Conservation (phyloP, 768 basidiomycete genomes). For the Amanita pallidorosea region DNA sequence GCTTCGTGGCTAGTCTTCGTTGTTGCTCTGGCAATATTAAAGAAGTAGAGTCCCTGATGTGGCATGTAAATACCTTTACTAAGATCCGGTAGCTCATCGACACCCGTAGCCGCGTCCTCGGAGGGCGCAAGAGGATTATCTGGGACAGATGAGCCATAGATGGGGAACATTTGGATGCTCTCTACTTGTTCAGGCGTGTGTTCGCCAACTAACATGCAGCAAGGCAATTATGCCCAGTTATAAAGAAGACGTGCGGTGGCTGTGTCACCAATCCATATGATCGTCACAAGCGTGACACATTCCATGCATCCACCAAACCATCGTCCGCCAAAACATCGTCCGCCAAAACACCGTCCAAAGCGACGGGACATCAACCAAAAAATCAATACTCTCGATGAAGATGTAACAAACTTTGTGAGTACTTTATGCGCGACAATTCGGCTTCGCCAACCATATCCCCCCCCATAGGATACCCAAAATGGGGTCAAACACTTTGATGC, state of each 20-base stretch:
- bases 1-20: slow-evolving; percentile 22
- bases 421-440: background rate
- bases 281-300: background rate
- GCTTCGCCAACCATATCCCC: background rate
- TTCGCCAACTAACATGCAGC: background rate
- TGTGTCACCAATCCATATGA: background rate
- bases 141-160: slow-evolving; percentile 1
- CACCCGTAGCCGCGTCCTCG: background rate
- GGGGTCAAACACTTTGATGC: slow-evolving; percentile 49
- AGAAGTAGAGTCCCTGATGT: background rate
- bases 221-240: background rate
- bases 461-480: background rate
- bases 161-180: slow-evolving; percentile 1
- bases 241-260: background rate
- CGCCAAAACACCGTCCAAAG: slow-evolving; percentile 25
- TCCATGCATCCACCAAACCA: background rate
- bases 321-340: background rate
- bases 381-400: slow-evolving; percentile 37
- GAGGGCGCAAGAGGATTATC: background rate
- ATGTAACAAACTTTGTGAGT: slow-evolving; percentile 41
- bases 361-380: slow-evolving; percentile 37
- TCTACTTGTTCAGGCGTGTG: slow-evolving; percentile 2
- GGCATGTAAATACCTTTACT: background rate
- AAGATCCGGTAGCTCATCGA: background rate
- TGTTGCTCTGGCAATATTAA: slow-evolving; percentile 13